Base-by-base conservation (phyloP, 2,329 filamentous ascomycete species). In the Hypoxylon sp. region DNA sequence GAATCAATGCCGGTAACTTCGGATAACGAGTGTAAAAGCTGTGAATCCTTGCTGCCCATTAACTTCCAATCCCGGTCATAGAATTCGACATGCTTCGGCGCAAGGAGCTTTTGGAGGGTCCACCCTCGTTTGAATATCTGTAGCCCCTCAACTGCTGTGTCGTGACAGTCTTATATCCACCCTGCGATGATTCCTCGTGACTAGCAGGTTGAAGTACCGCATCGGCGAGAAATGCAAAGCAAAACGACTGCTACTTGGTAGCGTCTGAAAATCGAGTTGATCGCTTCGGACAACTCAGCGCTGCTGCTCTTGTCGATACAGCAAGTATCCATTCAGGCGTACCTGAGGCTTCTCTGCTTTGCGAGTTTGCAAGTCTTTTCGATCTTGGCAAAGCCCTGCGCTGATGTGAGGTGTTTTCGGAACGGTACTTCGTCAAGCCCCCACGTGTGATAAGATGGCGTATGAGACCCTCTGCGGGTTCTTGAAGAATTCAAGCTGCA, bases 101-200 rank as follows among this genome's bases (percentile, higher is more conserved):
- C 68, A 10, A 70, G 59, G 1, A 70, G 47, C 28, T 70, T 63
- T 43, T 70, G 62, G n/a, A 71, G 58, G 8, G 65, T 67, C 65
- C 62, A 69, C 7, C 64, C 61, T 41, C 64, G 51, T 15, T 20
- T 46, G 8, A 56, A 61, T 61, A 67, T 32, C 60, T 59, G 26
- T 41, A 61, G 7, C 15, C 22, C 32, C 32, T 48, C 6, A 48
- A 37, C 17, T 39, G 13, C 22, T 37, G 37, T 32, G 17, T 10
- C 28, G 15, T 47, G 20, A 32, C 19, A 10, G 17, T 26, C 13
- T 26, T 49, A 26, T 47, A 34, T 11, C 28, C 28, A 11, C 19
- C 48, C 30, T 28, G 7, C 8, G 20, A 22, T 39, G 13, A n/a
- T 39, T 5, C n/a, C 2, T 19, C 49, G 39, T 7, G 15, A 34